Base-by-base conservation (phyloP, 2,329 filamentous ascomycete species). In the Coniella vitis region DNA sequence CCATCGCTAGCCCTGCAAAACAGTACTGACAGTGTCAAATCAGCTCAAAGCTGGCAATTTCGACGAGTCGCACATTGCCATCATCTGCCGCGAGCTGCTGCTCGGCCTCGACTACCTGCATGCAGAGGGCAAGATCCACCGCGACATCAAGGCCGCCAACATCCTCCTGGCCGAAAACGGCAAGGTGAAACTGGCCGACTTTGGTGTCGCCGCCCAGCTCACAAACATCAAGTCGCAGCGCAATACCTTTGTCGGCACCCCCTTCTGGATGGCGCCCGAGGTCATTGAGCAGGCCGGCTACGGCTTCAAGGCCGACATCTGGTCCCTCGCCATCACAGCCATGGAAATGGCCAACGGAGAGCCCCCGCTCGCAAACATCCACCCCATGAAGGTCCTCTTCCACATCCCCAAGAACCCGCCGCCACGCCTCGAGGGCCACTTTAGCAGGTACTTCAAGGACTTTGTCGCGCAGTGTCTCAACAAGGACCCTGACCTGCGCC, bases 151-250 rank as follows among this genome's bases (percentile, higher is more conserved):
- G 68, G 91, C 91, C 14, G 91, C 91, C 51, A 97, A 97, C 57
- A 83, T 96, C 29, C 76, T 97, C n/a, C 76, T 97, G n/a, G 93
- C 90, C 0, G 85, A 91, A 58, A 76, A 79, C 4, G 91, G 91
- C 61, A 90, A 88, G 62, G 91, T 97, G 64, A 97, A 97, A 73
- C 75, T 97, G 57, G 91, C 91, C 36, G 91, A 98, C 68, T 98
- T 98, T 63, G 93, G 93, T 52, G 93, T 98, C 37, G 93, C 93
- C 7, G 91, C 93, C 25, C 93, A 98, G 66, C 75, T 98, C 60
- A 95, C 89, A 53, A 95, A 96, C 63, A 95, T 97, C 70, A 96
- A 96, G 69, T 96, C 91, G 2, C 90, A 96, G 66, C 83, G 93
- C 47, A 91, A 97, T 67, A 98, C 93, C 0, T 97, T 98, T 61